Evolutionary conservation across 179 eudicot species (phyloP).

Genomic region (Silene noctiflora): DNA sequence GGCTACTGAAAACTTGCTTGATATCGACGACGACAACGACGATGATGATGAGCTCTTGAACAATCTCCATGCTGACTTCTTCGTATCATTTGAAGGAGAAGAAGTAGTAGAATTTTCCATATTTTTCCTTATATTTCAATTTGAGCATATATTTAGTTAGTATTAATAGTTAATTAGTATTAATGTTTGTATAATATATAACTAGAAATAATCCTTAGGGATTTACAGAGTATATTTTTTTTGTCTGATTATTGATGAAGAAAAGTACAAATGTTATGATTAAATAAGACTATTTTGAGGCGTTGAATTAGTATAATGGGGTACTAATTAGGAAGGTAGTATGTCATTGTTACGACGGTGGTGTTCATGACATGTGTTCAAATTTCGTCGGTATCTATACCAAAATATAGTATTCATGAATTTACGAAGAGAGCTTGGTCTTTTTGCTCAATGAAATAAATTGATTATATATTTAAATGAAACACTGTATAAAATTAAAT

Average conservation of each 20-base stretch:
- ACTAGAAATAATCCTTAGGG: background rate
- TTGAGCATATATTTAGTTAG: too few species aligned
- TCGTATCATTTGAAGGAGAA: background rate
- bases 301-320: background rate
- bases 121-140: slow-evolving; percentile 17
- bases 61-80: background rate
- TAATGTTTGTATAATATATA: too few species aligned
- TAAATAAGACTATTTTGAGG: background rate
- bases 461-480: too few species aligned
- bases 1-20: slow-evolving; percentile 1
- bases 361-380: too few species aligned
- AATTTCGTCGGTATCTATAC: too few species aligned
- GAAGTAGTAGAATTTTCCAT: slow-evolving; percentile 22
- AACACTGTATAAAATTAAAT: too few species aligned
- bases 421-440: too few species aligned
- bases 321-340: too few species aligned
- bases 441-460: too few species aligned
- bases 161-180: too few species aligned
- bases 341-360: too few species aligned
- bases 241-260: background rate
- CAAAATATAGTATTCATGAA: too few species aligned
- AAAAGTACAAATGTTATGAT: background rate
- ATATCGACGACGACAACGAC: slow-evolving; percentile 5
- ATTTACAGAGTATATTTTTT: background rate
- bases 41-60: background rate